phyloP scores from a whole-genome alignment of 164 flowering plant genomes.

The Warburgia ugandensis region DNA sequence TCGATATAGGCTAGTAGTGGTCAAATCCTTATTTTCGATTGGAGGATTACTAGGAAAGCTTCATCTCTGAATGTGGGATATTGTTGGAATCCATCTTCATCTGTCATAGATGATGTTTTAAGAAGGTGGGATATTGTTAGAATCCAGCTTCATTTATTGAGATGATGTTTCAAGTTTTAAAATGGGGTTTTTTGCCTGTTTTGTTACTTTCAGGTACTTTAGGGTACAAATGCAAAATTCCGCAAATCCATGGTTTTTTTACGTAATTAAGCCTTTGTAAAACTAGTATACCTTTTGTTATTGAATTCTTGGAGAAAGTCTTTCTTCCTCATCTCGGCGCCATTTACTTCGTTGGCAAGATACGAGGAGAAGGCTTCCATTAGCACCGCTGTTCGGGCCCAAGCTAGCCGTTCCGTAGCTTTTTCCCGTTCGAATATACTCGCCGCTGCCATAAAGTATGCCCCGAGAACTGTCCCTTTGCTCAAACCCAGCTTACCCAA shows the following conservation, averaged over 20 bases:
- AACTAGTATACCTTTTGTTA: neutral
- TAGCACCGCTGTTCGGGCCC: slow-evolving; percentile 59
- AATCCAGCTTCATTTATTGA: neutral
- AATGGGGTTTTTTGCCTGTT: neutral
- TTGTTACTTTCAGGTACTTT: too few relatives aligned
- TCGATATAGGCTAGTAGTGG: too few relatives aligned
- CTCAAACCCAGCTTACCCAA: slow-evolving; percentile 44
- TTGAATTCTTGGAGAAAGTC: slow-evolving; percentile 38
- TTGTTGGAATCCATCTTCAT: too few relatives aligned
- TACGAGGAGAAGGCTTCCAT: slow-evolving; percentile 34
- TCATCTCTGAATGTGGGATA: too few relatives aligned
- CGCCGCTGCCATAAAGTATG: slow-evolving; percentile 63
- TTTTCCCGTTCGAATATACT: slow-evolving; percentile 61
- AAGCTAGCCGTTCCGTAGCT: slow-evolving; percentile 49
- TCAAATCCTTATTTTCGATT: too few relatives aligned
- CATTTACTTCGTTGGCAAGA: slow-evolving; percentile 9
- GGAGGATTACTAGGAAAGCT: too few relatives aligned
- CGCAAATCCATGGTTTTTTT: too few relatives aligned
- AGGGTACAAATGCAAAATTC: too few relatives aligned
- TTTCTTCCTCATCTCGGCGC: slow-evolving; percentile 18
- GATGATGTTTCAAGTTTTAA: neutral
- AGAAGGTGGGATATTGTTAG: neutral
- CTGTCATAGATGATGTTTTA: neutral
- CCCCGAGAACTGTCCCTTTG: slow-evolving; percentile 25
- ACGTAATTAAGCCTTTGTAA: neutral